Evolutionary conservation across 257 asterid species (phyloP).

Genomic region (Primulina huaijiensis): DNA sequence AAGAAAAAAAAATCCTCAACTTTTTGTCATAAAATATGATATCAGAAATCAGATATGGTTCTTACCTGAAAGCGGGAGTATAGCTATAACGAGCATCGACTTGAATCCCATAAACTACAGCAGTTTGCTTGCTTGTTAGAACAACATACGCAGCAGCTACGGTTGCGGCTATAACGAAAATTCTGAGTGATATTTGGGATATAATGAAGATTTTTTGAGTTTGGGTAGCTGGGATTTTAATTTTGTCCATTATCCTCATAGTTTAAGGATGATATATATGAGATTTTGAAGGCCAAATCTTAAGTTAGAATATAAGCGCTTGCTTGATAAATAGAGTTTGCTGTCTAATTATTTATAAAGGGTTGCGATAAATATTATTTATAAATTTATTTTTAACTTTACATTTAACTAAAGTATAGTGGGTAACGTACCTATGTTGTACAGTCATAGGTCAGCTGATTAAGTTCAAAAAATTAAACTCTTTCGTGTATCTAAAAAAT

Average conservation of each 20-base stretch:
- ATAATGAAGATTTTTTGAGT: conserved; percentile 19
- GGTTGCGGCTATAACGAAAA: conserved; percentile 37
- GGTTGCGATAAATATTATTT: too few species aligned
- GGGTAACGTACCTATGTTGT: not conserved
- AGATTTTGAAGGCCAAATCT: too few species aligned
- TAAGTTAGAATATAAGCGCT: too few species aligned
- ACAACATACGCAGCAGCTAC: conserved; percentile 45
- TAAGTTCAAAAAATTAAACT: too few species aligned
- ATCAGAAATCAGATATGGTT: not conserved
- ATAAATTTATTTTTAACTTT: too few species aligned
- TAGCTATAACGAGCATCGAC: conserved; percentile 50
- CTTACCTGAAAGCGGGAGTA: conserved; percentile 50
- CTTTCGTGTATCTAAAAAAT: too few species aligned
- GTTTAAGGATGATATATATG: not conserved
- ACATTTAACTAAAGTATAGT: not conserved
- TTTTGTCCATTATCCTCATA: conserved; percentile 8
- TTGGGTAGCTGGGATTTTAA: conserved; percentile 17
- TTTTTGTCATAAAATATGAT: not conserved
- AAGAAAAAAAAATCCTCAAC: not conserved
- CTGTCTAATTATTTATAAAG: too few species aligned
- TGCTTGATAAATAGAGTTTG: too few species aligned
- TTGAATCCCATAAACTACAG: conserved; percentile 28
- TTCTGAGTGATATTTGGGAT: conserved; percentile 34
- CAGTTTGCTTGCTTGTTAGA: conserved; percentile 42
- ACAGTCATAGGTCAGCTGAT: too few species aligned